Base-by-base conservation (phyloP, 441 rosid genomes). In the Gossypium schwendimanii region DNA sequence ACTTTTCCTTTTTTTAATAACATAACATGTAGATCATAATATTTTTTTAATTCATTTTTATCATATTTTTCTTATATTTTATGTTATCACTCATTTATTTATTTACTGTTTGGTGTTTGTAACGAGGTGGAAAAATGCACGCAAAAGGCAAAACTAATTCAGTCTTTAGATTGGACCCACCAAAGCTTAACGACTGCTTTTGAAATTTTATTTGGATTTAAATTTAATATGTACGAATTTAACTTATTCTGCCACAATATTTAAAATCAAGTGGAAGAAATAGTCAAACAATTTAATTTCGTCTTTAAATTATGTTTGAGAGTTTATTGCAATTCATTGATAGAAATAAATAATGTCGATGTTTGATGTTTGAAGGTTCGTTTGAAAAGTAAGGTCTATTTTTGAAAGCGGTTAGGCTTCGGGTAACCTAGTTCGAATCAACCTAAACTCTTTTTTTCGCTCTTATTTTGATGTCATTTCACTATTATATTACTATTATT, bases 101-200 rank as follows among this genome's bases (percentile, higher is more conserved):
- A 28, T 15, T 10, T 11, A 39, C 11, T 20, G 9, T 41, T 63
- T 21, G 31, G 28, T 14, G 18, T 45, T 11, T 24, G 39, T 45
- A 47, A 63, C 50, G 7, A 44, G 9, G 17, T 58, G 57, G 52
- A 7, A 1, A 47, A 66, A 47, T 47, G 36, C 70, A 47, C 57
- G 41, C 70, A 44, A 64, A 21, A 41, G 36, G 55, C 6, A 23
- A 24, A 45, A 45, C 55, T 65, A 45, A 45, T 23, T 47, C 70
- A 24, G 57, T 66, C 57, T 6, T 47, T 14, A 66, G 7, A 47
- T 47, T 45, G 70, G 41, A 66, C 57, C 41, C 14, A 66, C 57
- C 57, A 66, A 66, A 66, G 21, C 57, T 7, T 47, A 66, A 47
- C 57, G 3, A 66, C 14, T 65, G 12, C 17, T 47, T 66, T 47